These are phyloP conservation scores for Leishmania tarentolae DNA, from an alignment of 208 protist species.

Conservation along the genomic window DNA sequence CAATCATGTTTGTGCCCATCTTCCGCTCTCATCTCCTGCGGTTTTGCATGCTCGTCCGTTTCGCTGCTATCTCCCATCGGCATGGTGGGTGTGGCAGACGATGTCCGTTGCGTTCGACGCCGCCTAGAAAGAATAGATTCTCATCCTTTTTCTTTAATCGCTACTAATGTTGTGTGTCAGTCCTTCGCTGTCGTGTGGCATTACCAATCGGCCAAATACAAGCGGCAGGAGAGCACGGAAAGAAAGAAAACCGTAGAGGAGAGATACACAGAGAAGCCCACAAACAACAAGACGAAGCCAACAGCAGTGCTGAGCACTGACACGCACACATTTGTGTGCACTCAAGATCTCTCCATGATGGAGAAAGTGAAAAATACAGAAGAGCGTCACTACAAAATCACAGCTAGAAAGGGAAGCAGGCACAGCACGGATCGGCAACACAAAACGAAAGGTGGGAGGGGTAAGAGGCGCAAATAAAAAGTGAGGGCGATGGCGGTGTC, in stretches of 20 bases:
- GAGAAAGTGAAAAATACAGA: conserved; percentile 5
- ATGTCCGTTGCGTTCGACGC: neutral
- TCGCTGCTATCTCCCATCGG: neutral
- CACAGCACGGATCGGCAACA: conserved; percentile 2
- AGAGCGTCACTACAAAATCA: conserved; percentile 11
- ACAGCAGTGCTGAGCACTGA: neutral
- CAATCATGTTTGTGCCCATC: neutral
- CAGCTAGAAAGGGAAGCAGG: conserved; percentile 15
- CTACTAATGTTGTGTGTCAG: neutral
- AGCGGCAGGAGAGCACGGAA: neutral
- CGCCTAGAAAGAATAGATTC: neutral
- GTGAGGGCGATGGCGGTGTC: neutral
- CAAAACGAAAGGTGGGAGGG: neutral
- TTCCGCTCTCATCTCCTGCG: neutral
- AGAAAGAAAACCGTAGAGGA: conserved; percentile 5
- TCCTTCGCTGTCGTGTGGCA: neutral
- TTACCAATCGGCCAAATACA: neutral
- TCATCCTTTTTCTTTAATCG: neutral
- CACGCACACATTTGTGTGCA: neutral
- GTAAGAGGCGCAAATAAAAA: neutral
- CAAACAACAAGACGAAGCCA: conserved; percentile 3
- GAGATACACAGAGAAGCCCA: conserved; percentile 4
- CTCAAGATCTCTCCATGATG: neutral
- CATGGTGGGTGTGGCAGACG: neutral
- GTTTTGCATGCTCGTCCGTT: neutral